These are phyloP conservation scores for Suhomyces canberraensis DNA, from an alignment of 805 yeast species.

Conservation along the genomic window DNA sequence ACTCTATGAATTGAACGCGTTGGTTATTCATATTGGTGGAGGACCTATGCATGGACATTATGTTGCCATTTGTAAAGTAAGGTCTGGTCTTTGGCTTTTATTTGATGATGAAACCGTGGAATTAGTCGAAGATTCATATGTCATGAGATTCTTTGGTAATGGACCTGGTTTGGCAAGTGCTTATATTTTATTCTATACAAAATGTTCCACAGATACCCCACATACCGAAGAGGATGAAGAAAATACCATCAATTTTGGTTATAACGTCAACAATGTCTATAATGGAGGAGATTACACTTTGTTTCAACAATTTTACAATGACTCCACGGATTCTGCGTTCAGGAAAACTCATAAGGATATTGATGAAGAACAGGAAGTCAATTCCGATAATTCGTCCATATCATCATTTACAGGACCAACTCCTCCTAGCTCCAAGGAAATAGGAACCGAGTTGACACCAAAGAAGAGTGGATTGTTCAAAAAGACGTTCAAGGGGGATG, in stretches of 20 bases:
- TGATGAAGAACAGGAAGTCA: slow-evolving; percentile 6
- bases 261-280: slow-evolving; percentile 27
- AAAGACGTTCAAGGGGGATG: slow-evolving; percentile 29
- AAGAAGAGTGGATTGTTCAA: slow-evolving; percentile 21
- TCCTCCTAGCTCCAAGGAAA: slow-evolving; percentile 3
- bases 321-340: slow-evolving; percentile 9
- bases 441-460: slow-evolving; percentile 1
- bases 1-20: slow-evolving; percentile 76
- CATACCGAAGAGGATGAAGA: slow-evolving; percentile 29
- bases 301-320: slow-evolving; percentile 11
- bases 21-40: slow-evolving; percentile 93
- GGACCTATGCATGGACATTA: slow-evolving; percentile 98
- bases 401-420: slow-evolving; percentile 7
- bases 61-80: slow-evolving; percentile 79
- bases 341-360: slow-evolving; percentile 6
- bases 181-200: slow-evolving; percentile 77
- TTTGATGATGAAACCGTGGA: slow-evolving; percentile 97
- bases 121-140: slow-evolving; percentile 77
- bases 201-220: slow-evolving; percentile 8
- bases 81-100: slow-evolving; percentile 78
- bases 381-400: slow-evolving; percentile 8
- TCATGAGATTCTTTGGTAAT: slow-evolving; percentile 83
- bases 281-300: slow-evolving; percentile 30
- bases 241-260: slow-evolving; percentile 33
- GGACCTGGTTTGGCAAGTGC: slow-evolving; percentile 88